These are phyloP conservation scores for Rhizopus stolonifer DNA, from an alignment of 371 early-diverging fungal species.

Conservation along the genomic window DNA sequence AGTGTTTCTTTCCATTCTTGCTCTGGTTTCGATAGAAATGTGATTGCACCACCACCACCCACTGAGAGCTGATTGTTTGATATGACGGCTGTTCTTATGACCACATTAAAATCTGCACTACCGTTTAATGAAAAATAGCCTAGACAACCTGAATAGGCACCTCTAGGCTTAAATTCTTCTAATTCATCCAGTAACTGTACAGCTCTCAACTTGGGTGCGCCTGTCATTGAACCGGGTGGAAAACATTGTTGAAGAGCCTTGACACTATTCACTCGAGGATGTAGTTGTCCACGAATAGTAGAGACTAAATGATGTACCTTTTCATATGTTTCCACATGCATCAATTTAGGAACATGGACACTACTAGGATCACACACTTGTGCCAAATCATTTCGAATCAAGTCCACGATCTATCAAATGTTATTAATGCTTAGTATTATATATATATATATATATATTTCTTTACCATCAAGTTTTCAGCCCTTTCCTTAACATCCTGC, in stretches of 20 bases:
- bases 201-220: conserved; percentile 92
- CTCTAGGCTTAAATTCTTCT: conserved; percentile 69
- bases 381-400: conserved; percentile 92
- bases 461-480: conserved; percentile 97
- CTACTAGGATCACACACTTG: conserved; percentile 63
- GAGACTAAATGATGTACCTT: conserved; percentile 94
- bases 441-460: conserved; percentile 5
- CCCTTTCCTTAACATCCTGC: conserved; percentile 84
- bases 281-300: conserved; percentile 73
- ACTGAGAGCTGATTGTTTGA: conserved; percentile 48
- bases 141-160: conserved; percentile 90
- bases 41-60: conserved; percentile 95
- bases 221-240: conserved; percentile 97
- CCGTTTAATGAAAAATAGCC: conserved; percentile 82
- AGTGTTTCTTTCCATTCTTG: conserved; percentile 87
- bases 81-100: conserved; percentile 79
- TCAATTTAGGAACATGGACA: conserved; percentile 82
- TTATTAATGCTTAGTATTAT: too few species aligned
- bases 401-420: conserved; percentile 92
- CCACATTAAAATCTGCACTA: conserved; percentile 73
- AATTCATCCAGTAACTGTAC: conserved; percentile 78
- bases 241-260: conserved; percentile 79
- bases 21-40: conserved; percentile 77
- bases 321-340: conserved; percentile 89
- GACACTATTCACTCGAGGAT: conserved; percentile 62